A percentile compares a stretch with the other conserved stretches of the same genome.
phyloP scores from a whole-genome alignment of 1,284 basidiomycete species.

The Porodaedalea pini region DNA sequence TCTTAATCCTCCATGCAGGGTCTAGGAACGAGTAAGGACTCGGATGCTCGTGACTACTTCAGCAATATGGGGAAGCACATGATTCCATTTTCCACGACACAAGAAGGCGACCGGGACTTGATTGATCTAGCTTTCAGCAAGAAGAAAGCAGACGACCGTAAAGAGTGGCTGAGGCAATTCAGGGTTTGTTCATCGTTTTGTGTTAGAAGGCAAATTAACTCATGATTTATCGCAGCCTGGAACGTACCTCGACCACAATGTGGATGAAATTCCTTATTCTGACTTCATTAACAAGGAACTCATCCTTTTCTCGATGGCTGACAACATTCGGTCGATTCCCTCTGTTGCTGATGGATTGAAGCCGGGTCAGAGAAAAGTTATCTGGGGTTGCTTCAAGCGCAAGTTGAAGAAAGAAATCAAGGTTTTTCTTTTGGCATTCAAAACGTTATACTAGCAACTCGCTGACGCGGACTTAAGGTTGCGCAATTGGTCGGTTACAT shows the following conservation, averaged over 20 bases:
- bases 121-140: conserved; percentile 99
- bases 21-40: conserved; percentile 89
- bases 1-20: conserved; percentile 52
- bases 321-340: conserved; percentile 95
- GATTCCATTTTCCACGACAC: conserved; percentile 84
- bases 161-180: conserved; percentile 97
- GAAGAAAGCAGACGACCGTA: conserved; percentile 98
- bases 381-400: conserved; percentile 94
- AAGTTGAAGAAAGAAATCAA: conserved; percentile 94
- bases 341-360: conserved; percentile 94
- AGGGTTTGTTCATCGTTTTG: conserved; percentile 47
- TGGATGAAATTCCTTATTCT: conserved; percentile 81
- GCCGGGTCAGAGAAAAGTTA: conserved; percentile 97
- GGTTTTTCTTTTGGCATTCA: conserved; percentile 37
- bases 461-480: conserved; percentile 49
- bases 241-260: conserved; percentile 89
- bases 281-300: conserved; percentile 99
- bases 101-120: conserved; percentile 81
- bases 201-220: conserved; percentile 8
- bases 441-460: neutral
- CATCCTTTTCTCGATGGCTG: conserved; percentile 99
- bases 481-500: conserved; percentile 95
- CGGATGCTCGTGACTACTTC: conserved; percentile 93
- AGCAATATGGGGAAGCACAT: conserved; percentile 90
- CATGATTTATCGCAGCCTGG: conserved; percentile 63